Base-by-base conservation (phyloP, 169 alveolate genomes). In the Eimeria acervulina region DNA sequence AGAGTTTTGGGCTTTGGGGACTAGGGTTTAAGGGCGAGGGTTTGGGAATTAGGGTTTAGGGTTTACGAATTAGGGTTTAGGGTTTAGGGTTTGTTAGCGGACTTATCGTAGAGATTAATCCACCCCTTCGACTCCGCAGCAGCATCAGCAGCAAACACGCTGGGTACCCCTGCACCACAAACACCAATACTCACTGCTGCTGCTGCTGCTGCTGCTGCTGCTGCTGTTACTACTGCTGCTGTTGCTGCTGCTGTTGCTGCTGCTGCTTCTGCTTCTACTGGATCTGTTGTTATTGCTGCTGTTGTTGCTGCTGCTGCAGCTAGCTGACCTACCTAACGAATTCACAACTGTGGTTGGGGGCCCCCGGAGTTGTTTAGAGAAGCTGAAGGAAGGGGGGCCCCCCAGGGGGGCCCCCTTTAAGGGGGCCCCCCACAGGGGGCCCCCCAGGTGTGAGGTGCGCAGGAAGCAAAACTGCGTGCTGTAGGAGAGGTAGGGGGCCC, bases 91-190 rank as follows among this genome's bases (percentile, higher is more conserved):
- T 38, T 80, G 63, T n/a, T 44, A 5, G 7, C 89, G 21, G 51
- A 83, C 91, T 52, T 83, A 28, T 83, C 91, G 38, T 83, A 83
- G 23, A 83, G 52, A 83, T 47, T 52, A 19, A 83, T 28, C 91
- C 91, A 83, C 26, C 44, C 76, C 55, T 76, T 15, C 42, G 74
- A 26, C 5, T 7, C 74, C 13, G 76, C 76, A 52, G 91, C 4
- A 12, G 55, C 42, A 15, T 38, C 91, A n/a, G 5, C 33, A 7
- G 91, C 19, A 7, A n/a, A 33, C 6, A 83, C 91, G 5, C 40
- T 83, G 44, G 91, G 91, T 4, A 83, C 52, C 19, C 91, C 91
- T 83, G 91, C 8, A 52, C 8, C 74, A n/a, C 19, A 31, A n/a
- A 83, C 76, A 7, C 66, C 91, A 47, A 28, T 47, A 28, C 76